Conservation (phyloP, 2,329 filamentous ascomycete genomes). For the Neonectria ditissima region DNA sequence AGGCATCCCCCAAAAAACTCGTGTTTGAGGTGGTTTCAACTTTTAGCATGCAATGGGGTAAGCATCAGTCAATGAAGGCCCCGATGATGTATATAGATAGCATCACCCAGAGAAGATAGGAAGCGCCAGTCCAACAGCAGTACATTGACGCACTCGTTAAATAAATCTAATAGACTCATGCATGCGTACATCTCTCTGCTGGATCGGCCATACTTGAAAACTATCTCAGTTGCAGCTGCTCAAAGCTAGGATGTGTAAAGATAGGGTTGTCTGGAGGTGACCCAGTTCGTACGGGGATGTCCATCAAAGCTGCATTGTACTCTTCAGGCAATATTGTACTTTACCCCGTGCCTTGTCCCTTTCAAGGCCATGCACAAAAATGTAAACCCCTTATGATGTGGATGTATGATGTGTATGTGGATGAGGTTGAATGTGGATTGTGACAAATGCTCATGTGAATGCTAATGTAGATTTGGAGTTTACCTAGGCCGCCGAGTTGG, state of each 20-base stretch:
- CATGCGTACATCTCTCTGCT: background rate
- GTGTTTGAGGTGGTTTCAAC: background rate
- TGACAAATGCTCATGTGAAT: background rate
- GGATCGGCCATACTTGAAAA: background rate
- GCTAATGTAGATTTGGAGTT: conserved; percentile 2
- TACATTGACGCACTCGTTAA: background rate
- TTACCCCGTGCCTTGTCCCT: background rate
- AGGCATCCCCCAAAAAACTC: background rate
- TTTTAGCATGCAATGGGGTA: background rate
- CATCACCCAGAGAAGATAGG: background rate
- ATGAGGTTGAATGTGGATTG: background rate
- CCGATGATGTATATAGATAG: background rate
- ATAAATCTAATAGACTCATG: background rate
- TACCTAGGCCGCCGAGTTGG: conserved; percentile 7
- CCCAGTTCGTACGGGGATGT: background rate
- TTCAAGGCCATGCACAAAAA: background rate
- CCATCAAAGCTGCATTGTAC: background rate
- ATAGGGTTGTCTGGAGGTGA: background rate
- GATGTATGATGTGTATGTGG: background rate
- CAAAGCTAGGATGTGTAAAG: background rate
- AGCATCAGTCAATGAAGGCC: background rate
- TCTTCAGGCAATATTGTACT: background rate
- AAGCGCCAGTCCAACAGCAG: accelerated
- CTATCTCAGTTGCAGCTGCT: background rate
- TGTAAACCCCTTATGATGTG: background rate